These are phyloP conservation scores for Chalciporus chontae DNA, from an alignment of 768 basidiomycete species.

Conservation along the genomic window DNA sequence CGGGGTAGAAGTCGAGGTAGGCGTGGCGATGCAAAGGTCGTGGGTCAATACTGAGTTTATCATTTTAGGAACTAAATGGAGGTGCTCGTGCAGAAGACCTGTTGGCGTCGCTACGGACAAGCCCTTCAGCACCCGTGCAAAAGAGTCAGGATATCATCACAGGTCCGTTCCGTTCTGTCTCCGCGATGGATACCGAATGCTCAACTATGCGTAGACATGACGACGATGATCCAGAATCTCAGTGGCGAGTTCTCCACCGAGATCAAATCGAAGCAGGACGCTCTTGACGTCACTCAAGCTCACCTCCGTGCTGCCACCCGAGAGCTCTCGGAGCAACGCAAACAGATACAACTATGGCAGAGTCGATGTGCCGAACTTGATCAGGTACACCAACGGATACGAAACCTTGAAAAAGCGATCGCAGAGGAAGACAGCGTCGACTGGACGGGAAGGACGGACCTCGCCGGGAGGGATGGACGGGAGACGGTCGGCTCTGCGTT, in stretches of 20 bases:
- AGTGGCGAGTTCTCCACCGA: slow-evolving; percentile 78
- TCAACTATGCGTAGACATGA: slow-evolving; percentile 61
- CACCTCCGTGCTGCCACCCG: slow-evolving; percentile 88
- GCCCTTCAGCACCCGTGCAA: slow-evolving; percentile 74
- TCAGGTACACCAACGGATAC: slow-evolving; percentile 71
- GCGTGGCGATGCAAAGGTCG: slow-evolving; percentile 17
- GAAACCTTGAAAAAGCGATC: slow-evolving; percentile 80
- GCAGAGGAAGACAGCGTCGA: slow-evolving; percentile 79
- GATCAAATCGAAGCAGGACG: slow-evolving; percentile 81
- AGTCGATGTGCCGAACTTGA: slow-evolving; percentile 73
- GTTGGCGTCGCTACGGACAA: slow-evolving; percentile 67
- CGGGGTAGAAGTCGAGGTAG: slow-evolving; percentile 87
- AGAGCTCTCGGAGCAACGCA: slow-evolving; percentile 86
- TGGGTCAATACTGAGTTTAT: neutral
- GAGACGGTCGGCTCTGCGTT: slow-evolving; percentile 52
- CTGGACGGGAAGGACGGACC: slow-evolving; percentile 75
- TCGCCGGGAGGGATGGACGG: slow-evolving; percentile 38
- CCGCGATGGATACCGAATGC: neutral
- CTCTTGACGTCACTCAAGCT: slow-evolving; percentile 81
- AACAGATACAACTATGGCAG: slow-evolving; percentile 78
- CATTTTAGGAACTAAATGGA: slow-evolving; percentile 59
- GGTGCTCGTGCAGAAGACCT: slow-evolving; percentile 76
- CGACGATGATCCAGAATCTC: slow-evolving; percentile 76
- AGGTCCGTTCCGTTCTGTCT: slow-evolving; percentile 38
- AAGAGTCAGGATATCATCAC: slow-evolving; percentile 86